Conservation (phyloP, 805 yeast species). For the Pichia ethanolica region DNA sequence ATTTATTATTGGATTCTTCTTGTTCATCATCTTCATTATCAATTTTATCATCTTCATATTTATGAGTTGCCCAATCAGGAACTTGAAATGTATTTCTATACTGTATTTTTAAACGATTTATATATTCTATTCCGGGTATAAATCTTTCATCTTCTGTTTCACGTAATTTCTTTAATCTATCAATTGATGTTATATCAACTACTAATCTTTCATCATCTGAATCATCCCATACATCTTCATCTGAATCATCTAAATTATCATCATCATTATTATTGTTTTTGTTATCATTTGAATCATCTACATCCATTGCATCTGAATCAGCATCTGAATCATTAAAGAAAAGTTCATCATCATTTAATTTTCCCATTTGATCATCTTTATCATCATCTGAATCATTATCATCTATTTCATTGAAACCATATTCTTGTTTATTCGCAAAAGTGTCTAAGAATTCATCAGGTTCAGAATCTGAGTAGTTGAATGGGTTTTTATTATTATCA, state of each 20-base stretch:
- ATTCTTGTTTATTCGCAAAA: constrained; percentile 40
- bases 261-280: constrained; percentile 21
- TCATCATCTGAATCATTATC: constrained; percentile 28
- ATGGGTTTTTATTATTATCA: constrained; percentile 16
- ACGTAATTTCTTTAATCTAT: constrained; percentile 67
- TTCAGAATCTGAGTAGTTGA: constrained; percentile 22
- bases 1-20: constrained; percentile 12
- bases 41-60: constrained; percentile 44
- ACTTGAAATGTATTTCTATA: constrained; percentile 65
- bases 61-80: constrained; percentile 73
- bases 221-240: constrained; percentile 67
- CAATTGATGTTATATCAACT: constrained; percentile 52
- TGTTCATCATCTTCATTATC: constrained; percentile 10
- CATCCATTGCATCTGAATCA: constrained; percentile 28
- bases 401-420: constrained; percentile 26
- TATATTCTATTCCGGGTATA: constrained; percentile 28
- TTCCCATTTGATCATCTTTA: constrained; percentile 28
- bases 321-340: constrained; percentile 47
- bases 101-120: constrained; percentile 46
- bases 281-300: constrained; percentile 24
- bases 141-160: constrained; percentile 34
- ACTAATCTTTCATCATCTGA: constrained; percentile 77
- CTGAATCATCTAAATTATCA: constrained; percentile 16
- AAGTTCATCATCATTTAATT: constrained; percentile 40
- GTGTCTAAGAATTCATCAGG: constrained; percentile 31